Percentiles rank a stretch among this genome's conserved stretches.
Evolutionary conservation across 208 protist genomes (phyloP).

Genomic region (Herpetomonas tarakana): DNA sequence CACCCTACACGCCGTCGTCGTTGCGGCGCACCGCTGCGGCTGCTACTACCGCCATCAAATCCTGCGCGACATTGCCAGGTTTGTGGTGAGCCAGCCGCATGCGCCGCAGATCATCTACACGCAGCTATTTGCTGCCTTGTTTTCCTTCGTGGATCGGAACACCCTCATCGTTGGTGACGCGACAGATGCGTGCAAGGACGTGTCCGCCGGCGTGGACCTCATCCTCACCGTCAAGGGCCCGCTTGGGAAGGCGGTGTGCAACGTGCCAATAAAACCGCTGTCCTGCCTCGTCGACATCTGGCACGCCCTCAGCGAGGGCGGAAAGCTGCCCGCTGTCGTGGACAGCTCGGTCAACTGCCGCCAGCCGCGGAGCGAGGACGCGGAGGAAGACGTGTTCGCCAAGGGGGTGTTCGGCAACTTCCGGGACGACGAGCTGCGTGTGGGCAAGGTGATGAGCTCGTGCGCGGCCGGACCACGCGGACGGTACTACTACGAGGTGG

Average conservation of each 20-base stretch:
- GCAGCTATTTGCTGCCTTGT: slow-evolving; percentile 70
- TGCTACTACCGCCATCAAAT: slow-evolving; percentile 62
- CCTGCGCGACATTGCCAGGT: slow-evolving; percentile 58
- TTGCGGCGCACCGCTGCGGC: slow-evolving; percentile 71
- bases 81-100: slow-evolving; percentile 39
- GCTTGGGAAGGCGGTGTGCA: slow-evolving; percentile 29
- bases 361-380: slow-evolving; percentile 20
- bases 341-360: slow-evolving; percentile 21
- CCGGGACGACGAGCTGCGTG: slow-evolving; percentile 59
- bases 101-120: slow-evolving; percentile 18
- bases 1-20: slow-evolving; percentile 81
- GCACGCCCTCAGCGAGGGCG: slow-evolving; percentile 39
- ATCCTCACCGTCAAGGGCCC: slow-evolving; percentile 45
- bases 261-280: slow-evolving; percentile 68
- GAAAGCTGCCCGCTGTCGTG: slow-evolving; percentile 60
- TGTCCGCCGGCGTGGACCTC: slow-evolving; percentile 78
- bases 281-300: slow-evolving; percentile 82
- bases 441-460: slow-evolving; percentile 85
- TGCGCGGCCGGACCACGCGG: slow-evolving; percentile 24
- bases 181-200: slow-evolving; percentile 56
- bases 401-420: slow-evolving; percentile 83
- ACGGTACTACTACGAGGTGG: slow-evolving; percentile 88
- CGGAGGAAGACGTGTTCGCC: slow-evolving; percentile 26
- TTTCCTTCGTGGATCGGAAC: slow-evolving; percentile 68
- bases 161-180: slow-evolving; percentile 21